phyloP scores from a whole-genome alignment of 2,329 filamentous ascomycete genomes.

The Cladophialophora psammophila region DNA sequence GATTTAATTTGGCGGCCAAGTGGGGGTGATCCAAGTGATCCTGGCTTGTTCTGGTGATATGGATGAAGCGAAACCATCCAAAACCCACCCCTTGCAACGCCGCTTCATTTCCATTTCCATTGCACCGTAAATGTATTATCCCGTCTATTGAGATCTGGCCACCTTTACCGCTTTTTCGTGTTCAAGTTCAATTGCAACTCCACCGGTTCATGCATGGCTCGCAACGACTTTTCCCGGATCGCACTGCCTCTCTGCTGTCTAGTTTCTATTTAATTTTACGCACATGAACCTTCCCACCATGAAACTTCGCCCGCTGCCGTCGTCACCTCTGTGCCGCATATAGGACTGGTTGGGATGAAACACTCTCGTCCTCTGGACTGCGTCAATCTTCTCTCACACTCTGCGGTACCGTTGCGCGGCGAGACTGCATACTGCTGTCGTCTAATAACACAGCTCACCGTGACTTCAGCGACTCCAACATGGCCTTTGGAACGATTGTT shows the following conservation, averaged over 20 bases:
- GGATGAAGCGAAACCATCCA: slow-evolving; percentile 15
- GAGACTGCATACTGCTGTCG: background rate
- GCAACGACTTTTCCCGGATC: slow-evolving; percentile 10
- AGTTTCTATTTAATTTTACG: slow-evolving; percentile 6
- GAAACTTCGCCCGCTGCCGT: background rate
- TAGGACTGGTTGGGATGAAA: slow-evolving; percentile 3
- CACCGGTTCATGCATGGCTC: slow-evolving; percentile 25
- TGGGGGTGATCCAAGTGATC: background rate
- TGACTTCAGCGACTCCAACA: slow-evolving; percentile 2
- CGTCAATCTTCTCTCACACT: background rate
- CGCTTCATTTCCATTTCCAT: slow-evolving; percentile 14
- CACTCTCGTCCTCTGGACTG: background rate
- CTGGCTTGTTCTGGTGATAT: background rate
- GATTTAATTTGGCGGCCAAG: slow-evolving; percentile 7
- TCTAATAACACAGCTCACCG: background rate
- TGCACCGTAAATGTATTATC: slow-evolving; percentile 16
- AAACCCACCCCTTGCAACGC: slow-evolving; percentile 7
- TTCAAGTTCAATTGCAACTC: slow-evolving; percentile 4
- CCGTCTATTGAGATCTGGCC: slow-evolving; percentile 26
- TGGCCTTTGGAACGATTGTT: slow-evolving; percentile 27
- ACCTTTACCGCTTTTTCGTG: slow-evolving; percentile 33
- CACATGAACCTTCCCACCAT: background rate
- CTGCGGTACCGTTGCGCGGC: background rate
- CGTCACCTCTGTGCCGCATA: background rate
- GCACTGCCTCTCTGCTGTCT: slow-evolving; percentile 6